phyloP scores from a whole-genome alignment of 306 rosid genomes.

The Benincasa hispida region DNA sequence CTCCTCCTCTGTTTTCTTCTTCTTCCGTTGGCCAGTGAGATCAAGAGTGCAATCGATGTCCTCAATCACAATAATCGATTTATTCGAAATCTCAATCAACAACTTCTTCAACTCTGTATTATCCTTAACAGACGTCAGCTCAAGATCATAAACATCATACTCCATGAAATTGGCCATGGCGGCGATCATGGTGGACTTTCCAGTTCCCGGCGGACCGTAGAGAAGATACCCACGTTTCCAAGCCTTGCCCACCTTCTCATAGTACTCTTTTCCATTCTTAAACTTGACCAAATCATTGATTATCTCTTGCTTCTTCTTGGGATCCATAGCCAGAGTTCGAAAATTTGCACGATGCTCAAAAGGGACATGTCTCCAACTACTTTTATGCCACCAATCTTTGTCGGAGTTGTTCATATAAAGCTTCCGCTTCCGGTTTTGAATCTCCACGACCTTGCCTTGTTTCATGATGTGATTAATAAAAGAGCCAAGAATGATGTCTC shows the following conservation, averaged over 20 bases:
- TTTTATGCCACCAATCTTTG: slow-evolving; percentile 42
- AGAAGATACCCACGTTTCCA: slow-evolving; percentile 58
- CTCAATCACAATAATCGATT: slow-evolving; percentile 41
- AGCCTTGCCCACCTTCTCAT: slow-evolving; percentile 45
- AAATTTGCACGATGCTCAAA: slow-evolving; percentile 51
- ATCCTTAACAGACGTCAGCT: slow-evolving; percentile 37
- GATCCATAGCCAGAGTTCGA: slow-evolving; percentile 36
- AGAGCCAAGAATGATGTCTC: slow-evolving; percentile 35
- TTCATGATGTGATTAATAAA: slow-evolving; percentile 37
- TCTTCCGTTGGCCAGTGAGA: slow-evolving; percentile 41
- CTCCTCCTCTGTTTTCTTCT: slow-evolving; percentile 7
- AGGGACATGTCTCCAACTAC: slow-evolving; percentile 17
- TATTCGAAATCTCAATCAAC: slow-evolving; percentile 31
- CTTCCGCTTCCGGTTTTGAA: slow-evolving; percentile 45
- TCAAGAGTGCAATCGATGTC: slow-evolving; percentile 67
- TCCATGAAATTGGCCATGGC: slow-evolving; percentile 55
- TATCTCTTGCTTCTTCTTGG: slow-evolving; percentile 27
- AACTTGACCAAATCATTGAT: slow-evolving; percentile 31
- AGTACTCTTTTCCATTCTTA: slow-evolving; percentile 33
- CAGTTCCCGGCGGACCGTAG: slow-evolving; percentile 55
- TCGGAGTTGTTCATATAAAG: slow-evolving; percentile 54
- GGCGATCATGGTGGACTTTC: slow-evolving; percentile 52
- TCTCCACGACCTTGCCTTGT: slow-evolving; percentile 39
- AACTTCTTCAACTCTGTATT: slow-evolving; percentile 37
- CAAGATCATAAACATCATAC: slow-evolving; percentile 54